phyloP scores from a whole-genome alignment of 768 basidiomycete species.

The Kwoniella europaea region DNA sequence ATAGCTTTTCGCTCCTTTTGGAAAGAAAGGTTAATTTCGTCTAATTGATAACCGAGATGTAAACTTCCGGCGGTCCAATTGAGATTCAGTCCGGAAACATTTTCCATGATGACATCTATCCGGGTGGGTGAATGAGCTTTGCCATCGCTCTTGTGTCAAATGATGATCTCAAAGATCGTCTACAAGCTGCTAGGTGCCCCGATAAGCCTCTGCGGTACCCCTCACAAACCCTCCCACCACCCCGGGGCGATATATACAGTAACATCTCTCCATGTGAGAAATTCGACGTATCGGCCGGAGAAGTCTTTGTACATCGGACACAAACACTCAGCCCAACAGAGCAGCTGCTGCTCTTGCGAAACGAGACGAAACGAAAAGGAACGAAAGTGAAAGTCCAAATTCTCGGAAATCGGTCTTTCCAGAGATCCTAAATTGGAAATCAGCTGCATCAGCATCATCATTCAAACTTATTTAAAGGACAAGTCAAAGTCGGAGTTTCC shows the following conservation, averaged over 20 bases:
- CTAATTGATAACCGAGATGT: not conserved
- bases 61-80: not conserved
- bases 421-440: too few relatives aligned
- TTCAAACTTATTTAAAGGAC: too few relatives aligned
- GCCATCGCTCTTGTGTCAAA: not conserved
- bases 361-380: too few relatives aligned
- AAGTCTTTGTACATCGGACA: too few relatives aligned
- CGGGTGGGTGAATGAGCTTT: not conserved
- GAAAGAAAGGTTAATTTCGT: not conserved
- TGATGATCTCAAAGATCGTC: too few relatives aligned
- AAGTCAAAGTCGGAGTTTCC: too few relatives aligned
- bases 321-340: too few relatives aligned
- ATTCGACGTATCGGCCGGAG: slow-evolving; percentile 1
- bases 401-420: too few relatives aligned
- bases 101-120: slow-evolving; percentile 3
- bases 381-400: too few relatives aligned
- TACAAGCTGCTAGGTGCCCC: not conserved
- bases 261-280: not conserved
- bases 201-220: not conserved
- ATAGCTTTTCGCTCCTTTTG: not conserved
- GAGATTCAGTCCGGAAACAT: not conserved
- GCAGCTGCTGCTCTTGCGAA: too few relatives aligned
- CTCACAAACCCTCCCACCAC: not conserved
- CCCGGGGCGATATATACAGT: slow-evolving; percentile 2
- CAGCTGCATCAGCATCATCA: too few relatives aligned